Evolutionary conservation across 1,139 yeast genomes (phyloP), one percentile per base, ranked within the genome.

Genomic region (Diutina siamensis): DNA sequence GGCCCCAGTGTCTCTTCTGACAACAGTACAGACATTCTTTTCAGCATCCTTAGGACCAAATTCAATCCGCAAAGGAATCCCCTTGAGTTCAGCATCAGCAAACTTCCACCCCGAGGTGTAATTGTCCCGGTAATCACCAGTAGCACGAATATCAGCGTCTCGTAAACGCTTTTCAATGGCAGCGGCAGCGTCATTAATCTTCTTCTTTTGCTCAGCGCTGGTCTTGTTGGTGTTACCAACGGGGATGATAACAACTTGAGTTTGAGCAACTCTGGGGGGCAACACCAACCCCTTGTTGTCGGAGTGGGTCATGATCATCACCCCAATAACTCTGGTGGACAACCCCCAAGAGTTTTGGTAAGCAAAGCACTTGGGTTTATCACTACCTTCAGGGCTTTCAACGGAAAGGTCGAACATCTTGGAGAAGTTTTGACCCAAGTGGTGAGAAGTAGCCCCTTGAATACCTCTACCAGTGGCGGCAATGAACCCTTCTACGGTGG

Each of bases 331-430:
- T 69, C 99, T 87, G 51, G 99, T 94, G 44, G 97, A 88, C 57
- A 92, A 73, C 68, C 99, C 99, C 99, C 99, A 94, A 10, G 97
- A 89, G 74, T 94, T 94, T 71, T 94, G 99, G 78, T 82, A 87
- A 31, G 94, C 97, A 58, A 70, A 78, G 45, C 88, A 71, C 69
- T 86, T 85, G 61, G 94, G 94, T 63, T 84, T 82, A 52, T 85
- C 94, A 18, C 86, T 63, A 46, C 89, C 94, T 50, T 83, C 85
- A 54, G 99, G 98, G 65, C 86, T 84, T 69, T 94, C 98, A 44
- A 94, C 98, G 38, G 83, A 71, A 54, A 94, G 86, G 69, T 87
- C 84, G 70, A 94, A 94, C 98, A 94, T 94, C 71, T 88, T 89
- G 55, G 97, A 89, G 72, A 94, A 94, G 76, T 94, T 94, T 65